Evolutionary conservation across 768 basidiomycete genomes (phyloP).

Genomic region (Amanita exitialis): DNA sequence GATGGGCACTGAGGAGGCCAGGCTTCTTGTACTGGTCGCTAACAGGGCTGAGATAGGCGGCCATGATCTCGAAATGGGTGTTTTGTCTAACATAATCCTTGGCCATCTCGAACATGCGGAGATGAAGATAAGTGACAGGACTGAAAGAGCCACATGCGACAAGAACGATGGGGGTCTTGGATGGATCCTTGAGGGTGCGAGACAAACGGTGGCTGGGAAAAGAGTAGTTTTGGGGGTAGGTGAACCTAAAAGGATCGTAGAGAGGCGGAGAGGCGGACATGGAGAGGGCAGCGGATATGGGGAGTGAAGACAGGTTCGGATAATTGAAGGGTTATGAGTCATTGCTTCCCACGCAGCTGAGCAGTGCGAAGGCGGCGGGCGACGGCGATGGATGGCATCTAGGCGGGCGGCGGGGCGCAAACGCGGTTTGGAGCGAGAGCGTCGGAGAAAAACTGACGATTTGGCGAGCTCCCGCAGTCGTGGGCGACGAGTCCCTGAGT

Average conservation of each 20-base stretch:
- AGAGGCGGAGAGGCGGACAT: conserved; percentile 14
- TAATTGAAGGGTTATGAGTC: conserved; percentile 10
- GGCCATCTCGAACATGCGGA: conserved; percentile 99
- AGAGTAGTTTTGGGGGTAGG: conserved; percentile 53
- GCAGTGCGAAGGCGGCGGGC: background rate
- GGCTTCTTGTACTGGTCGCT: conserved; percentile 95
- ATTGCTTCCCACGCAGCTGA: conserved; percentile 18
- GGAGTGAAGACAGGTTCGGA: conserved; percentile 4
- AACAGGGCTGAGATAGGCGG: conserved; percentile 94
- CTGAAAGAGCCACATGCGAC: conserved; percentile 98
- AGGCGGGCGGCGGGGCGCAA: no score
- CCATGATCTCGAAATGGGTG: conserved; percentile 88
- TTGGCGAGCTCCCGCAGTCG: background rate
- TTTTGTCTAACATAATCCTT: conserved; percentile 91
- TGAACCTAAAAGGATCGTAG: conserved; percentile 37
- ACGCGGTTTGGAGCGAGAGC: no score
- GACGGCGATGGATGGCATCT: background rate
- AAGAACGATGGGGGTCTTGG: conserved; percentile 81
- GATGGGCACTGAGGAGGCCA: conserved; percentile 77
- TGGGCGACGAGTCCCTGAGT: background rate
- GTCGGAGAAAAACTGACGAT: no score
- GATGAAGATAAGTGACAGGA: conserved; percentile 94
- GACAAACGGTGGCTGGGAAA: conserved; percentile 61
- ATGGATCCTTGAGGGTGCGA: conserved; percentile 43
- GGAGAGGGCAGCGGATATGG: conserved; percentile 12